phyloP scores from a whole-genome alignment of 2,329 filamentous ascomycete species.

The Cladophialophora yegresii region DNA sequence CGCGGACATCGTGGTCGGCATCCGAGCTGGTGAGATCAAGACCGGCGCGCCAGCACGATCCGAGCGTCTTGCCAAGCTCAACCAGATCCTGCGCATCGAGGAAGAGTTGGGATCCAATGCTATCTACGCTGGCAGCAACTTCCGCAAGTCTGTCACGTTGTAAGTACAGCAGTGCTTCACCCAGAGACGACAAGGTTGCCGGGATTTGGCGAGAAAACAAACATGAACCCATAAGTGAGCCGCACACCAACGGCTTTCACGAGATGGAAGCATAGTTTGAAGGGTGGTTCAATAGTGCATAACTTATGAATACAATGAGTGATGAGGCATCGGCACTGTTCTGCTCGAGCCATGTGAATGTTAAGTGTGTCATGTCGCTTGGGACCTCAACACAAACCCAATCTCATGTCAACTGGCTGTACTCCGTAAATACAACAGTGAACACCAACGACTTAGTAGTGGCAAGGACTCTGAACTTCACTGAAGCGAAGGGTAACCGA shows the following conservation, averaged over 20 bases:
- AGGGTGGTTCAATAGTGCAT: background rate
- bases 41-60: slow-evolving; percentile 93
- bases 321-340: background rate
- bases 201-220: background rate
- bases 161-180: slow-evolving; percentile 52
- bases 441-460: background rate
- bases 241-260: background rate
- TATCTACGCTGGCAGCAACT: slow-evolving; percentile 86
- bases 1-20: slow-evolving; percentile 94
- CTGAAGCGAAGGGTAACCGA: background rate
- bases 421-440: background rate
- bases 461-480: background rate
- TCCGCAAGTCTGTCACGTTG: slow-evolving; percentile 87
- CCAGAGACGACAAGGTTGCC: background rate
- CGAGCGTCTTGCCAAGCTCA: slow-evolving; percentile 98
- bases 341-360: background rate
- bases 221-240: background rate
- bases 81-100: slow-evolving; percentile 99
- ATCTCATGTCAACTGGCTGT: background rate
- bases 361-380: background rate
- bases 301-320: background rate
- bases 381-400: background rate
- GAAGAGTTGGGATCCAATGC: slow-evolving; percentile 94
- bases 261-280: background rate
- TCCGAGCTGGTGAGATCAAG: slow-evolving; percentile 98